Base-by-base conservation (phyloP, 2,329 filamentous ascomycete genomes). In the Ceratocystis alfenasii region DNA sequence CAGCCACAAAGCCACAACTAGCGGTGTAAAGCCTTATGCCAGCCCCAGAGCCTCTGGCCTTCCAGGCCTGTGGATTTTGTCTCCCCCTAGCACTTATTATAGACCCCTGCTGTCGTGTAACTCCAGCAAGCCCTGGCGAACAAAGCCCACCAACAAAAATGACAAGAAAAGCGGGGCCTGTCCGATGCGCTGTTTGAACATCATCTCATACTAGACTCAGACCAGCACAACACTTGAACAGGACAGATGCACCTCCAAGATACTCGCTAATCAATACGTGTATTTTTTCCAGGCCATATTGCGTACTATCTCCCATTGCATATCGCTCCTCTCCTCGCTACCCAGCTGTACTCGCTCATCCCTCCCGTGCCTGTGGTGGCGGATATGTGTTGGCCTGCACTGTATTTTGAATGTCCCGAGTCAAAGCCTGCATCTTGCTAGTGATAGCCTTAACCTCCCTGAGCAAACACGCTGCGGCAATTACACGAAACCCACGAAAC, bases 391-490 rank as follows among this genome's bases (percentile, higher is more conserved):
- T 28, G 10, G 63, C 53, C 20, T 65, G 48, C 17, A 28, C 36
- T 17, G 20, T 1, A n/a, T 60, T 44, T 7, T 46, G 12, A 5
- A 46, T n/a, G 5, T 65, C 63, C 17, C 22, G n/a, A 3, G 22
- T 2, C 8, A 33, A 7, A 12, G 36, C 22, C 48, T 63, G 59
- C 33, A 46, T 5, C 45, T 25, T 55, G 17, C 64, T 65, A 15
- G 70, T 50, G 22, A 72, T 62, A 1, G 65, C 65, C 22, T 70
- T 68, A 2, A 75, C 57, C 66, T 75, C 73, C 55, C 70, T 72
- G 2, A 74, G 65, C 33, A 77, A 69, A 65, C 74, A 76, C 36
- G 74, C 71, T 12, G 75, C 75, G 1, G 76, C 75, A 57, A 77
- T 72, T 0, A 76, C 71, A 30, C 72, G 71, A 68, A 77, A 78